Percentiles rank a stretch among this genome's conserved stretches.
Conservation (phyloP, 1,284 basidiomycete genomes). For the Farysia itapuensis region DNA sequence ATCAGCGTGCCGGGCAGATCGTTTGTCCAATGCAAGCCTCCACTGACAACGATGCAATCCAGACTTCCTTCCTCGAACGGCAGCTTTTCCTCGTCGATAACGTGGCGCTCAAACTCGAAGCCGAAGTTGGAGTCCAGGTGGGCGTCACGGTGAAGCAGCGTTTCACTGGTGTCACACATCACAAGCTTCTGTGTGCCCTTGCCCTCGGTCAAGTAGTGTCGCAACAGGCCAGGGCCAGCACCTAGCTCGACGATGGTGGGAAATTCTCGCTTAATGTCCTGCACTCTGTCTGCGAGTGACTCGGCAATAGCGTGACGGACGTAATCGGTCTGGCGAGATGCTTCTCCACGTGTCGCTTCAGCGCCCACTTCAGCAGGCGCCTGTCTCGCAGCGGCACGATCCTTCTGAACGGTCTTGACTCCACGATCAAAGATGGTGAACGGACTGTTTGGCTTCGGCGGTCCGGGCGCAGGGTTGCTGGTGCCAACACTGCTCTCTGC, state of each 20-base stretch:
- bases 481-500: slow-evolving; percentile 4
- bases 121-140: slow-evolving; percentile 40
- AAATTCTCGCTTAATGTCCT: slow-evolving; percentile 91
- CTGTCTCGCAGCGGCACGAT: slow-evolving; percentile 69
- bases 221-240: slow-evolving; percentile 90
- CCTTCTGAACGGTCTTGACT: slow-evolving; percentile 78
- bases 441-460: slow-evolving; percentile 48
- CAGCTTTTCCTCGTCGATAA: slow-evolving; percentile 55
- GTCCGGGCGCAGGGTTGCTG: slow-evolving; percentile 42
- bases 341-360: slow-evolving; percentile 48
- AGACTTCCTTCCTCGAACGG: slow-evolving; percentile 73
- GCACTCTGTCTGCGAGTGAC: slow-evolving; percentile 76
- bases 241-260: slow-evolving; percentile 81
- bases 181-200: slow-evolving; percentile 69
- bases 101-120: slow-evolving; percentile 49
- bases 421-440: slow-evolving; percentile 76
- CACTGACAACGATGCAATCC: slow-evolving; percentile 87
- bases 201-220: slow-evolving; percentile 73
- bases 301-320: slow-evolving; percentile 87
- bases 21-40: slow-evolving; percentile 95
- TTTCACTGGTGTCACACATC: slow-evolving; percentile 79
- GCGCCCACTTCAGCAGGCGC: slow-evolving; percentile 21
- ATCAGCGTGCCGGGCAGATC: slow-evolving; percentile 91
- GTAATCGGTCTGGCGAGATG: slow-evolving; percentile 84
- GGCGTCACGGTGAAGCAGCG: slow-evolving; percentile 36